Percentiles rank a stretch among this genome's conserved stretches.
Evolutionary conservation across 176 grass and related monocot genomes (phyloP).

Genomic region (Oryza glumipatula): DNA sequence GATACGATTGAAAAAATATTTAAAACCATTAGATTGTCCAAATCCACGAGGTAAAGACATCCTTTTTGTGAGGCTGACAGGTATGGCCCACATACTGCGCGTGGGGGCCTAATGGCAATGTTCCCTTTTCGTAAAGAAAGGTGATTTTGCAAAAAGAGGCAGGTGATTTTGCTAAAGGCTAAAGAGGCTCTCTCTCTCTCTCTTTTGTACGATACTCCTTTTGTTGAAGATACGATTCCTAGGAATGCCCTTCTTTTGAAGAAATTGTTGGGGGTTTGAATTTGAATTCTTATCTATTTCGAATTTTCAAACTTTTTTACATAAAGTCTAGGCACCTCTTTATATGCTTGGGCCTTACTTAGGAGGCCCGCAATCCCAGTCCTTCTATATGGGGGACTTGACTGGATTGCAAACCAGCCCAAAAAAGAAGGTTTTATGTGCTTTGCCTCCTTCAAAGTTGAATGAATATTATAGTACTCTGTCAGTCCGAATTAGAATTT

Average conservation of each 20-base stretch:
- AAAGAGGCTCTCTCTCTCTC: background rate
- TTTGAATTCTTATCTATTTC: background rate
- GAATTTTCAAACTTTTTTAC: background rate
- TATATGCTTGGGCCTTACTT: background rate
- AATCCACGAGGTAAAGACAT: background rate
- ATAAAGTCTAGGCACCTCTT: background rate
- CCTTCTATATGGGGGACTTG: too few species aligned
- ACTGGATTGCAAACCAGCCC: too few species aligned
- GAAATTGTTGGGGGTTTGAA: background rate
- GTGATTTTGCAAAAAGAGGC: background rate
- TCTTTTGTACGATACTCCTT: background rate
- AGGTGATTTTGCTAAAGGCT: background rate
- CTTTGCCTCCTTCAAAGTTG: too few species aligned
- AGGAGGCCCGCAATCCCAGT: background rate
- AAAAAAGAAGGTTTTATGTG: too few species aligned
- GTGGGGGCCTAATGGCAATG: background rate
- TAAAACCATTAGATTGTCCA: conserved; percentile 28
- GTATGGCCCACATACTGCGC: background rate
- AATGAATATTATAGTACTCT: too few species aligned
- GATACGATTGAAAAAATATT: conserved; percentile 29
- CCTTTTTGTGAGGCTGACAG: background rate
- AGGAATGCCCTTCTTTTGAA: background rate
- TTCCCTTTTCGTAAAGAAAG: background rate
- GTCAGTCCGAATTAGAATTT: too few species aligned
- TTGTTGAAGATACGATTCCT: background rate